phyloP scores from a whole-genome alignment of 2,329 filamentous ascomycete species.

The Herpomyces periplanetae region DNA sequence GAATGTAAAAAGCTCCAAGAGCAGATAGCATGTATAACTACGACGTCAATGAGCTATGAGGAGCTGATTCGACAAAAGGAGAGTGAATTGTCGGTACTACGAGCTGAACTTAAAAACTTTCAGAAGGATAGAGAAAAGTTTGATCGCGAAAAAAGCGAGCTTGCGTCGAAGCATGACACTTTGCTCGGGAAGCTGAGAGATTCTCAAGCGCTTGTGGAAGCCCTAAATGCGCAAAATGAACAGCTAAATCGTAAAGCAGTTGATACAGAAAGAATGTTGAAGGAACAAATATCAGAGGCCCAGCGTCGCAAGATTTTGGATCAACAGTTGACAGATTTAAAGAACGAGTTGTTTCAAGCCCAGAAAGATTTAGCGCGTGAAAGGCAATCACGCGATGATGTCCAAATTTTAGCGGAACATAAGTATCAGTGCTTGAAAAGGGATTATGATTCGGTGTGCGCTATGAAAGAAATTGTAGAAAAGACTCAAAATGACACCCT shows the following conservation, averaged over 20 bases:
- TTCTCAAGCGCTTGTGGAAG: conserved; percentile 51
- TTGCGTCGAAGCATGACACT: conserved; percentile 38
- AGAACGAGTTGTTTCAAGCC: conserved; percentile 40
- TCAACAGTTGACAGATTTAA: conserved; percentile 50
- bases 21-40: conserved; percentile 49
- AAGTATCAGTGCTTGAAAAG: conserved; percentile 44
- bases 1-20: conserved; percentile 52
- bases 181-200: conserved; percentile 36
- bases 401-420: conserved; percentile 58
- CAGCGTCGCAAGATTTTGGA: conserved; percentile 49
- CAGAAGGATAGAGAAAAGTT: conserved; percentile 40
- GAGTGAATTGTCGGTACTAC: conserved; percentile 51
- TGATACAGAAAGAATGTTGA: conserved; percentile 49
- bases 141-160: conserved; percentile 31
- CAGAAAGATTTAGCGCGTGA: conserved; percentile 69
- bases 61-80: conserved; percentile 75
- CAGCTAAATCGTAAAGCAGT: conserved; percentile 59
- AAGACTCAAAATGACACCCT: conserved; percentile 79
- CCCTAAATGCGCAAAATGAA: conserved; percentile 40
- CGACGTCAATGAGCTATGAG: conserved; percentile 76
- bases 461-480: conserved; percentile 84
- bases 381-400: conserved; percentile 68
- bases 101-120: conserved; percentile 42
- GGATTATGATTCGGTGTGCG: conserved; percentile 51
- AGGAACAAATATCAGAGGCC: conserved; percentile 50